A percentile compares a stretch with the other conserved stretches of the same genome.
Evolutionary conservation across 805 yeast species (phyloP).

Genomic region (Pichia heedii): DNA sequence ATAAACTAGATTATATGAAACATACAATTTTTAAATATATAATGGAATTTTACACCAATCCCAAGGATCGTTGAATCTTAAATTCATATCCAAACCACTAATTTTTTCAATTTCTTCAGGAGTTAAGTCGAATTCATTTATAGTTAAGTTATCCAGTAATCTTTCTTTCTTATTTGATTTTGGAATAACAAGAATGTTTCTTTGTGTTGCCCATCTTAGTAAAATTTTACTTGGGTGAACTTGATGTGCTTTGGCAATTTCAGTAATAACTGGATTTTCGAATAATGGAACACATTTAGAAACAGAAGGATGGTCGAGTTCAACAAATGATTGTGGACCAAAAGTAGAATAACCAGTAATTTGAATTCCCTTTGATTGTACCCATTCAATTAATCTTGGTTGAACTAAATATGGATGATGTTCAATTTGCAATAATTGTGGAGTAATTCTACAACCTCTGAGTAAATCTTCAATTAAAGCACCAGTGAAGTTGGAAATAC

Average conservation of each 20-base stretch:
- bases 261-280: constrained; percentile 41
- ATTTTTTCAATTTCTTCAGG: constrained; percentile 46
- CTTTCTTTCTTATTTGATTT: constrained; percentile 65
- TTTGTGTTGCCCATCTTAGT: constrained; percentile 79
- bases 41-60: constrained; percentile 28
- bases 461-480: constrained; percentile 59
- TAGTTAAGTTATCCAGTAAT: constrained; percentile 48
- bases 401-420: constrained; percentile 89
- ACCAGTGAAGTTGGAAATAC: constrained; percentile 75
- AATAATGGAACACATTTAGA: constrained; percentile 44
- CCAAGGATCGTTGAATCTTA: constrained; percentile 81
- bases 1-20: not conserved
- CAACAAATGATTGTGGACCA: constrained; percentile 77
- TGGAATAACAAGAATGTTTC: constrained; percentile 70
- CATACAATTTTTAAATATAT: constrained; percentile 15
- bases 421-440: constrained; percentile 79
- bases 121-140: constrained; percentile 44
- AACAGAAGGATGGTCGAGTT: constrained; percentile 48
- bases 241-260: constrained; percentile 46
- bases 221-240: constrained; percentile 61
- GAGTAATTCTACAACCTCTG: constrained; percentile 59
- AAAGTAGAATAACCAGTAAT: constrained; percentile 77
- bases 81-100: constrained; percentile 49
- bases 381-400: constrained; percentile 50
- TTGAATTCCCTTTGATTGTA: constrained; percentile 47